Evolutionary conservation across 352 stramenopile species (phyloP), one percentile per base, ranked within the genome.

Genomic region (Phytophthora macrochlamydospora): DNA sequence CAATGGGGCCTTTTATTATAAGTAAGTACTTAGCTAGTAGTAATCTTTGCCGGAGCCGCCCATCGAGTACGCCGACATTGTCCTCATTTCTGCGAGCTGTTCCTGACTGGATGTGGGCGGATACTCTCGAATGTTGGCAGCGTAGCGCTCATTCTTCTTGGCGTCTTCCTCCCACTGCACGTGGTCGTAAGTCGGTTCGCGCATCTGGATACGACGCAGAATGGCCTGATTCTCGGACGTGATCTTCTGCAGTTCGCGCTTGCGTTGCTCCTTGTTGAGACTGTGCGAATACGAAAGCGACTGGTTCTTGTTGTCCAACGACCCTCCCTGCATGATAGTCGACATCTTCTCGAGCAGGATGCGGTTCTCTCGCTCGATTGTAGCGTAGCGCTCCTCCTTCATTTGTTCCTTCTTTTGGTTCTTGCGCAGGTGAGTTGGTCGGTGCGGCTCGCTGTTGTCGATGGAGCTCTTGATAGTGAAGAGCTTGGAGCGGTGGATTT

Each of bases 261-360:
- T 96, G 48, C 87, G 83, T 24, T 78, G 65, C 13, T 78, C 87
- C 44, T 95, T 95, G 78, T 96, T 95, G 42, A 96, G 73, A 65
- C 87, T 95, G 70, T 93, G 84, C 11, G 82, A 75, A 64, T 93
- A 92, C 11, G 54, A 55, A 42, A 93, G 77, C 13, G 89, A 76
- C 51, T 93, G 81, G 59, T 92, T 95, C 67, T 93, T 93, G 77
- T 91, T 94, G 73, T 96, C 89, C 7, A 94, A 69, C 56, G 85
- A 85, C 51, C 95, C 87, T 51, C 77, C 91, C 71, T 95, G 87
- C 89, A 96, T 96, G 69, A 99, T 99, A 60, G 96, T 85, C 11
- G 91, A 97, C 96, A 99, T 99, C 71, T 99, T 99, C 68, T 98
- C 92, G 40, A 99, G 79, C 55, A 99, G 64, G 44, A 99, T 95